Evolutionary conservation across 208 protist genomes (phyloP).

Genomic region (Leishmania gerbilli): DNA sequence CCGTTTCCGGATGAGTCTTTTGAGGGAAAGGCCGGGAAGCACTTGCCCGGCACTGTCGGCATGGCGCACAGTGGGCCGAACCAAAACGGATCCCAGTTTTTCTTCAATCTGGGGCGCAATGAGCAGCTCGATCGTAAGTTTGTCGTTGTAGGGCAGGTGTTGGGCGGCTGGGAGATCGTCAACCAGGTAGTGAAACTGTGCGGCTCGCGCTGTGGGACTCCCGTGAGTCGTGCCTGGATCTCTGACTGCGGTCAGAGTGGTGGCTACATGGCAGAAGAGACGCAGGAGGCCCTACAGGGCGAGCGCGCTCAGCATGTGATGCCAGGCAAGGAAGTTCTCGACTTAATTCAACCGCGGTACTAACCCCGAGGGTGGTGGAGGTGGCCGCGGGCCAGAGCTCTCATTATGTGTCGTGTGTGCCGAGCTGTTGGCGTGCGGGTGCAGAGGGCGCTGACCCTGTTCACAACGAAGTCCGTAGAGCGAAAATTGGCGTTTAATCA

Average conservation of each 20-base stretch:
- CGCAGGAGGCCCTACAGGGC: constrained; percentile 42
- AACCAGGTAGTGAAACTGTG: constrained; percentile 55
- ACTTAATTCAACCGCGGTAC: constrained; percentile 78
- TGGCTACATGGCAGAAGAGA: constrained; percentile 73
- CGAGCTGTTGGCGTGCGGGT: not conserved
- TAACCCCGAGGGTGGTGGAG: constrained; percentile 21
- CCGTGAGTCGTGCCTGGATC: constrained; percentile 88
- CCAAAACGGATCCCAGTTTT: constrained; percentile 93
- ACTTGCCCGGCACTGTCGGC: constrained; percentile 83
- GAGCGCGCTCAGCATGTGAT: constrained; percentile 63
- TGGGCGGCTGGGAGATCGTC: constrained; percentile 86
- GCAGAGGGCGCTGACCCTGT: not conserved
- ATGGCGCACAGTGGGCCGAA: constrained; percentile 88
- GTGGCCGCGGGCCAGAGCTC: not conserved
- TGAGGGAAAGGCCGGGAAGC: constrained; percentile 88
- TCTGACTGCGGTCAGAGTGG: constrained; percentile 88
- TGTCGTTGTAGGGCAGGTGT: constrained; percentile 91
- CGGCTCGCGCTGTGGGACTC: constrained; percentile 83
- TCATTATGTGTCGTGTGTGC: not conserved
- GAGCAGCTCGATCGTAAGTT: constrained; percentile 91
- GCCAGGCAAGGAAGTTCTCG: constrained; percentile 80
- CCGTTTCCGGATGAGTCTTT: constrained; percentile 95
- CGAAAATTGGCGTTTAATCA: not conserved
- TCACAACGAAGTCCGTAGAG: not conserved
- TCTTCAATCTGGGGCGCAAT: constrained; percentile 85